Conservation (phyloP, 2,329 filamentous ascomycete genomes). For the Colletotrichum sp. region DNA sequence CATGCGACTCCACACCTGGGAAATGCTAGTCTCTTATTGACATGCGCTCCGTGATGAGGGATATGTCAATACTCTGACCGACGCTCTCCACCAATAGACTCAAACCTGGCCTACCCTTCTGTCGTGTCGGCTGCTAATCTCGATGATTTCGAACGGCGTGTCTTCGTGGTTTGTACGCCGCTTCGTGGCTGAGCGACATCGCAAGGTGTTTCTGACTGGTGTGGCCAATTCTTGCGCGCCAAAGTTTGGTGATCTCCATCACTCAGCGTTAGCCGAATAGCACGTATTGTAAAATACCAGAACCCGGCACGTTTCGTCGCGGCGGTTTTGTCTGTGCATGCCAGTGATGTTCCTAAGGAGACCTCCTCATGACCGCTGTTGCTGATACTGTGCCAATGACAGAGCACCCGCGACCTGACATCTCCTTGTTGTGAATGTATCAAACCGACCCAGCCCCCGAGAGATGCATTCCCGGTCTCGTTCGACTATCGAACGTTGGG, state of each 20-base stretch:
- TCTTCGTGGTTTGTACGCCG: neutral
- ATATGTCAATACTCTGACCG: neutral
- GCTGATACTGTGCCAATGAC: neutral
- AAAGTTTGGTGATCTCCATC: neutral
- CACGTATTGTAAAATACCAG: neutral
- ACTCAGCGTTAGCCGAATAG: neutral
- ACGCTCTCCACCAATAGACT: neutral
- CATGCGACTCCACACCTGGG: neutral
- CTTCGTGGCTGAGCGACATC: neutral
- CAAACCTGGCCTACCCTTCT: neutral
- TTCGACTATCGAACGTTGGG: neutral
- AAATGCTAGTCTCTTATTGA: neutral
- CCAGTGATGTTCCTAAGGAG: neutral
- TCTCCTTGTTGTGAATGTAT: neutral
- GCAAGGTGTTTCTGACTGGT: neutral
- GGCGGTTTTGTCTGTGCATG: neutral
- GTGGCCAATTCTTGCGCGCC: neutral
- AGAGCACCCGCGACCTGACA: neutral
- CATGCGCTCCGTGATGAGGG: neutral
- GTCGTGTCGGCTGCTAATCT: neutral
- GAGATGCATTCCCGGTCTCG: neutral
- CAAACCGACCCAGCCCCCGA: neutral
- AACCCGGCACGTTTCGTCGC: neutral
- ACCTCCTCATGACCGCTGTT: accelerated
- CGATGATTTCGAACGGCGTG: neutral